These are phyloP conservation scores for Eucommia ulmoides DNA, from an alignment of 257 asterid species.

Conservation along the genomic window DNA sequence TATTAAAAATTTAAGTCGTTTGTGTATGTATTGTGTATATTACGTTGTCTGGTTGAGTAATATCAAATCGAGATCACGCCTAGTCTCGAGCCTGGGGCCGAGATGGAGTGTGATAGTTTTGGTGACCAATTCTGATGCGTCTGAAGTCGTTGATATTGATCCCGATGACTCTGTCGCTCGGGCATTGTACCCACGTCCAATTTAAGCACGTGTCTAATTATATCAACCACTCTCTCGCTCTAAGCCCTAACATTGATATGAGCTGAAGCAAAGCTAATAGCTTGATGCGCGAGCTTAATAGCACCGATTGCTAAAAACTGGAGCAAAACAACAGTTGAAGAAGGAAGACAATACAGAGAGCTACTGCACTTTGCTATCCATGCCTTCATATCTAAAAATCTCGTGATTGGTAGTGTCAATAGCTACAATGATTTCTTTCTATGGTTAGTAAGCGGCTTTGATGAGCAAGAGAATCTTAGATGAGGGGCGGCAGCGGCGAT, in stretches of 20 bases:
- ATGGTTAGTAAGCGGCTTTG: too few species aligned
- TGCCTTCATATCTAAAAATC: too few species aligned
- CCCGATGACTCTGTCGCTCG: not conserved
- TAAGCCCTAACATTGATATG: not conserved
- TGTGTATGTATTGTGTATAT: too few species aligned
- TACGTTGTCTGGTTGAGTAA: too few species aligned
- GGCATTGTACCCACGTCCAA: not conserved
- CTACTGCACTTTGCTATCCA: not conserved
- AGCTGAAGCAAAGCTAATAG: not conserved
- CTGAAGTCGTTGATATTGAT: not conserved
- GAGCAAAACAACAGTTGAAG: not conserved
- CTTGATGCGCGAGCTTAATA: not conserved
- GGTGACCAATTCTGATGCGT: not conserved
- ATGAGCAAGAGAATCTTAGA: too few species aligned
- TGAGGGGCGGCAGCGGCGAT: too few species aligned
- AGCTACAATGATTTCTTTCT: too few species aligned
- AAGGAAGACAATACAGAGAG: not conserved
- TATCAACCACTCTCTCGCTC: not conserved
- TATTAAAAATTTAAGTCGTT: too few species aligned
- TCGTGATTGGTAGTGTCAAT: too few species aligned
- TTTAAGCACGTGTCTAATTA: not conserved
- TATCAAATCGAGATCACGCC: too few species aligned
- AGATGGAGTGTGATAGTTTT: not conserved
- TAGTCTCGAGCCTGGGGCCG: too few species aligned
- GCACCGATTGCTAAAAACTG: not conserved